Percentiles rank a stretch among this genome's conserved stretches.
phyloP scores from a whole-genome alignment of 768 basidiomycete genomes.

The Sporobolomyces phaffii region DNA sequence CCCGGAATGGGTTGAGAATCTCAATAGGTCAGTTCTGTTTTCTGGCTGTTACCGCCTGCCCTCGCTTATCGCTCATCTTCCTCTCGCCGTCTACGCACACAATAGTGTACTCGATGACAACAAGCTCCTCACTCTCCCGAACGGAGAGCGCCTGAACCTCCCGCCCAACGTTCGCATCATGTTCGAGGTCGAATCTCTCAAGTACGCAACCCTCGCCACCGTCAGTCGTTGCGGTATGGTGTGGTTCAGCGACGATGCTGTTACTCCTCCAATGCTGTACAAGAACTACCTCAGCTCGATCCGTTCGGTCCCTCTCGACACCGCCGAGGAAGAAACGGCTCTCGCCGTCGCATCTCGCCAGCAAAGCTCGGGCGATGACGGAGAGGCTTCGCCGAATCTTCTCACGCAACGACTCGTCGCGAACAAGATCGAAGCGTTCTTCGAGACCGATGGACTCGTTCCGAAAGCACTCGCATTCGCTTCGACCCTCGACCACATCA shows the following conservation, averaged over 20 bases:
- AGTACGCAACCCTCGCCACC: slow-evolving; percentile 92
- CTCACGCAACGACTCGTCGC: slow-evolving; percentile 60
- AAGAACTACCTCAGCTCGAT: slow-evolving; percentile 77
- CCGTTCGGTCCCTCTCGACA: slow-evolving; percentile 67
- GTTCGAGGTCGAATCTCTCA: slow-evolving; percentile 98
- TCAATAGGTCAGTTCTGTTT: slow-evolving; percentile 72
- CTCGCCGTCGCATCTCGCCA: not conserved
- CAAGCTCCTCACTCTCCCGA: slow-evolving; percentile 91
- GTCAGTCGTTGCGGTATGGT: slow-evolving; percentile 99
- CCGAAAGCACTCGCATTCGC: slow-evolving; percentile 70
- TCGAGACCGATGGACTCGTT: slow-evolving; percentile 74
- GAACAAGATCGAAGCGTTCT: slow-evolving; percentile 64
- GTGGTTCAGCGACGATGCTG: slow-evolving; percentile 97
- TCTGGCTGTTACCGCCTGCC: not conserved
- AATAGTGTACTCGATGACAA: slow-evolving; percentile 94
- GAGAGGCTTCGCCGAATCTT: slow-evolving; percentile 45
- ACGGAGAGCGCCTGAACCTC: slow-evolving; percentile 93
- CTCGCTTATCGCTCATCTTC: not conserved
- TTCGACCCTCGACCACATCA: slow-evolving; percentile 86
- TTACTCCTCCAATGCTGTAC: slow-evolving; percentile 86
- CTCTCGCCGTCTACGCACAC: not conserved
- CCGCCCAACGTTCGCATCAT: slow-evolving; percentile 96
- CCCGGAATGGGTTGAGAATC: slow-evolving; percentile 99
- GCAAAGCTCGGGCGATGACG: not conserved
- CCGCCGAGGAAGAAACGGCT: slow-evolving; percentile 64